Percentiles rank a stretch among this genome's conserved stretches.
These are phyloP conservation scores for Phytophthora chlamydospora DNA, from an alignment of 352 stramenopile genomes.

Conservation along the genomic window DNA sequence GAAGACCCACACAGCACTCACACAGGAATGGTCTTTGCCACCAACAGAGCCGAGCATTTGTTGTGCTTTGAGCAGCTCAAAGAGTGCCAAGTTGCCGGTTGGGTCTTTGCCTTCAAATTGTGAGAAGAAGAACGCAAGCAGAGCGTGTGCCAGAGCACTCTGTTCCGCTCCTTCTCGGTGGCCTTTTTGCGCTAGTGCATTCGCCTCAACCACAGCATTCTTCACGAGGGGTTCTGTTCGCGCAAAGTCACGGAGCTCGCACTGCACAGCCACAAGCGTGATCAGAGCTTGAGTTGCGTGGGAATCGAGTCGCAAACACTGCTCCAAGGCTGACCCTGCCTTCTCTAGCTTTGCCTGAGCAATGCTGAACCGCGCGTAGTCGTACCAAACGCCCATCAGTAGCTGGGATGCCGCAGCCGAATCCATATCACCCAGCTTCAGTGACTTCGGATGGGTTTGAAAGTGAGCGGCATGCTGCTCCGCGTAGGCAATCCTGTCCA, in stretches of 20 bases:
- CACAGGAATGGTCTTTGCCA: slow-evolving; percentile 26
- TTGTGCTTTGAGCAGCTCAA: slow-evolving; percentile 73
- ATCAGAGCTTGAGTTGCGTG: slow-evolving; percentile 49
- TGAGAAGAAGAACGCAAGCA: slow-evolving; percentile 68
- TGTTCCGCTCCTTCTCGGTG: slow-evolving; percentile 13
- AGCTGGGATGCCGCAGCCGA: slow-evolving; percentile 12
- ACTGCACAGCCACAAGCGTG: slow-evolving; percentile 62
- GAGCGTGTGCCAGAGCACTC: slow-evolving; percentile 53
- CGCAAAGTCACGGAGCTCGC: slow-evolving; percentile 58
- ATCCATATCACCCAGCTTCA: slow-evolving; percentile 11
- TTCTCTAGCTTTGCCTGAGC: slow-evolving; percentile 53
- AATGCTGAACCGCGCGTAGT: slow-evolving; percentile 72
- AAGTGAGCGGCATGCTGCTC: slow-evolving; percentile 42
- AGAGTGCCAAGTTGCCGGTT: slow-evolving; percentile 66
- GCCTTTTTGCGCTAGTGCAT: slow-evolving; percentile 4
- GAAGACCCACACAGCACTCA: slow-evolving; percentile 67
- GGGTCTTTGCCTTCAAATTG: slow-evolving; percentile 45
- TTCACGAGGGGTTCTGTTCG: slow-evolving; percentile 54
- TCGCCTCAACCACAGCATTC: slow-evolving; percentile 39
- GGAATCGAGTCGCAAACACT: slow-evolving; percentile 63
- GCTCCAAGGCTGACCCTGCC: slow-evolving; percentile 54
- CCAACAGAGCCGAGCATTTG: slow-evolving; percentile 30
- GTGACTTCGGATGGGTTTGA: slow-evolving; percentile 9
- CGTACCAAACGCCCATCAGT: slow-evolving; percentile 57
- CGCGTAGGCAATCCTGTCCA: slow-evolving; percentile 67